Base-by-base conservation (phyloP, 2,329 filamentous ascomycete species). In the Sporothrix luriei region DNA sequence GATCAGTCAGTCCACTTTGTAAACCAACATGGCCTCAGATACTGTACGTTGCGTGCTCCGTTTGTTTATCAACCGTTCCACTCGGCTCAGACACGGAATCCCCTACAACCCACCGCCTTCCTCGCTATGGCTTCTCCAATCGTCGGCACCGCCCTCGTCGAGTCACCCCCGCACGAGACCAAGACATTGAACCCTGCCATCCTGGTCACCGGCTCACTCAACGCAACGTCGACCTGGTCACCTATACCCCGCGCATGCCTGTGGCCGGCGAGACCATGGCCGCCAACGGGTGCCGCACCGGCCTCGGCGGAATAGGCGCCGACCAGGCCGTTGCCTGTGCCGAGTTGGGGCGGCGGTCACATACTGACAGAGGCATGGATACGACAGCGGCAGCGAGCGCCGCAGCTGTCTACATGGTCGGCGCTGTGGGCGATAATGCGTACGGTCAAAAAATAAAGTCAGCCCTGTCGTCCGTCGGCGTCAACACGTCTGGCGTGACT, bases 151-250 rank as follows among this genome's bases (percentile, higher is more conserved):
- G 13, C 4, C 6, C 59, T 21, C 40, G 40, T 62, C 59, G 59
- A 40, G 19, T 43, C 52, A 16, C 33, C 55, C 55, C 55, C 55
- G 55, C 55, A 61, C 29, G 9, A 61, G 33, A 33, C 33, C 49
- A 1, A 26, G 21, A 21, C 26, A 19, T 13, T 16, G 1, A 55
- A 16, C 11, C 29, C 52, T 5, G 33, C 79, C 75, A 94, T 98
- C 78, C 90, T 90, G 73, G 87, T 97, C 72, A 89, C 97, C 75
- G 94, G 94, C 75, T 97, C 94, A 40, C 88, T 98, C 72, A 98
- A 98, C 81, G 91, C 92, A 98, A 98, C 81, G 91, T 92, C 77
- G 94, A 98, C 82, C 89, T 97, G 73, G 92, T 97, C 73, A 93
- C 92, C 51, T 89, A 92, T 75, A 95, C 94, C 46, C 84, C 92